Percentiles rank a stretch among this genome's conserved stretches.
Conservation (phyloP, 768 basidiomycete species). For the Pisolithus albus region DNA sequence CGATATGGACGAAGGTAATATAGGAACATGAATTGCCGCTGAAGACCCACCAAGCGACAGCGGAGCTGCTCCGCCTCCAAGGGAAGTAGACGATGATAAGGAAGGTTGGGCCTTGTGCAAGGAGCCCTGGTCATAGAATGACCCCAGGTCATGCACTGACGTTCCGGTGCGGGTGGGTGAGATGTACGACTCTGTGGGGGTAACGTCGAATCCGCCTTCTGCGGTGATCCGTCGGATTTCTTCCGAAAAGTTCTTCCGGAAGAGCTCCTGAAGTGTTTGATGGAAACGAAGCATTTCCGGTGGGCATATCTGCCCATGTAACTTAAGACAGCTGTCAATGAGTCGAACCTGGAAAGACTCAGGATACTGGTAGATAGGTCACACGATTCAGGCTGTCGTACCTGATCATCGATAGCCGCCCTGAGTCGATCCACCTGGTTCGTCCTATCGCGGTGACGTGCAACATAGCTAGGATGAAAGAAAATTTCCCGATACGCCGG, state of each 20-base stretch:
- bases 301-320: conserved; percentile 78
- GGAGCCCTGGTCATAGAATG: conserved; percentile 42
- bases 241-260: conserved; percentile 76
- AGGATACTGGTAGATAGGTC: background rate
- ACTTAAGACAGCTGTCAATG: conserved; percentile 75
- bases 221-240: conserved; percentile 69
- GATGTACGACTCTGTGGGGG: conserved; percentile 32
- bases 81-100: conserved; percentile 30
- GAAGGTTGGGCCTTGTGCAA: conserved; percentile 42
- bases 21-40: conserved; percentile 37
- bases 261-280: conserved; percentile 79
- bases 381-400: conserved; percentile 24
- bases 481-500: conserved; percentile 72
- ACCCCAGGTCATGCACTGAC: conserved; percentile 40
- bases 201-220: conserved; percentile 47
- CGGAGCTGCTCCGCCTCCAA: conserved; percentile 20
- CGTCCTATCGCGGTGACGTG: conserved; percentile 60
- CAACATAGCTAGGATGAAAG: conserved; percentile 62
- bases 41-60: conserved; percentile 43
- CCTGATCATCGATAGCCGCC: conserved; percentile 75
- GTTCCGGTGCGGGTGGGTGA: conserved; percentile 10
- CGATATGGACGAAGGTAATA: conserved; percentile 34
- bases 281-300: conserved; percentile 92
- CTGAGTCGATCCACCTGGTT: conserved; percentile 69
- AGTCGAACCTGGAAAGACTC: conserved; percentile 52